Conservation (phyloP, 169 alveolate genomes). For the Plasmodium reichenowi region DNA sequence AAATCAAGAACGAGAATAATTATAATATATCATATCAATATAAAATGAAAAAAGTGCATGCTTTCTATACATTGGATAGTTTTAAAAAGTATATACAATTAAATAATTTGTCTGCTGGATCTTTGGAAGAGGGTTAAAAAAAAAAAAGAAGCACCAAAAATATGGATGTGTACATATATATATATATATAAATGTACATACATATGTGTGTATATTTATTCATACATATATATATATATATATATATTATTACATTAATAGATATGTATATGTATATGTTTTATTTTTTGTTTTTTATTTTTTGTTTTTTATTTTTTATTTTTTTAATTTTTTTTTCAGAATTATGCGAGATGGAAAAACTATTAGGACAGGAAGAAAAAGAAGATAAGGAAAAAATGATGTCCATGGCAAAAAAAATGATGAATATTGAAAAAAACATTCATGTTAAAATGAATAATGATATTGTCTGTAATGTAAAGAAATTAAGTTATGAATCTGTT, state of each 20-base stretch:
- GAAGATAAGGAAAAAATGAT: conserved; percentile 28
- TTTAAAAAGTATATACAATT: conserved; percentile 5
- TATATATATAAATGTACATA: not conserved
- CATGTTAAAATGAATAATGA: conserved; percentile 5
- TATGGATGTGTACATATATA: not conserved
- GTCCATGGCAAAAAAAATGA: conserved; percentile 20
- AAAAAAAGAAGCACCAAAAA: not conserved
- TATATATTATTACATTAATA: not conserved
- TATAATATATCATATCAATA: conserved; percentile 19
- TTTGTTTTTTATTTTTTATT: not conserved
- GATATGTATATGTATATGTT: not conserved
- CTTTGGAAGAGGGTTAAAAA: conserved; percentile 12
- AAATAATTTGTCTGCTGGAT: conserved; percentile 10
- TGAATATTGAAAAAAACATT: conserved; percentile 25
- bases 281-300: too few species aligned
- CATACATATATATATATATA: not conserved
- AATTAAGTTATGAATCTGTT: conserved; percentile 15
- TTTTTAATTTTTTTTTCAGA: conserved; percentile 9
- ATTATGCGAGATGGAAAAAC: conserved; percentile 8
- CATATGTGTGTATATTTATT: not conserved
- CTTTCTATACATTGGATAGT: conserved; percentile 11
- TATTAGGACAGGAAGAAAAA: conserved; percentile 39
- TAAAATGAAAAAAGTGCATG: conserved; percentile 1
- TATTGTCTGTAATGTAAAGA: conserved; percentile 4
- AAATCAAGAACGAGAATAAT: conserved; percentile 62